phyloP scores from a whole-genome alignment of 805 yeast genomes.

The Huiozyma naganishii region DNA sequence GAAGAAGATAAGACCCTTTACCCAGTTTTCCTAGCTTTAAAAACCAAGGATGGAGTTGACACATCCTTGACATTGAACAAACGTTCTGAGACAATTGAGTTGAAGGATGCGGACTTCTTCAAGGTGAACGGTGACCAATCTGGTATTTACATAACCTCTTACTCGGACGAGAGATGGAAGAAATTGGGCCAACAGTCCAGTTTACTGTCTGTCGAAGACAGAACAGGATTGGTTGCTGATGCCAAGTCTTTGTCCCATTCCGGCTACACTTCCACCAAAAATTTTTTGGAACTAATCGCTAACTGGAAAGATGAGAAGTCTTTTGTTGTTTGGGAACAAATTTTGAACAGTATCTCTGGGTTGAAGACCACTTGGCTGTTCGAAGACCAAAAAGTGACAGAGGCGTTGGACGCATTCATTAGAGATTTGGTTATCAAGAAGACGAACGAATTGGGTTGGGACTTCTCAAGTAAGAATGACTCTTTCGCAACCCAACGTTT shows the following conservation, averaged over 20 bases:
- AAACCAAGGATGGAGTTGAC: slow-evolving; percentile 49
- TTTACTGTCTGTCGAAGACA: slow-evolving; percentile 60
- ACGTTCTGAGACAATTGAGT: slow-evolving; percentile 35
- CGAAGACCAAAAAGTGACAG: slow-evolving; percentile 36
- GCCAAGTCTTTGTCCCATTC: slow-evolving; percentile 60
- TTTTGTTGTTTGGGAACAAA: slow-evolving; percentile 59
- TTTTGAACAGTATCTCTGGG: slow-evolving; percentile 37
- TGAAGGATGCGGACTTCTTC: slow-evolving; percentile 37
- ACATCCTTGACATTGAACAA: slow-evolving; percentile 45
- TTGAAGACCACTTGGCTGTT: slow-evolving; percentile 46
- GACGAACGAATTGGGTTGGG: slow-evolving; percentile 52
- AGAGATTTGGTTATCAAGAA: slow-evolving; percentile 45
- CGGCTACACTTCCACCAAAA: slow-evolving; percentile 53
- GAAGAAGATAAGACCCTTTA: slow-evolving; percentile 61
- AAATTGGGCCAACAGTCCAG: slow-evolving; percentile 50
- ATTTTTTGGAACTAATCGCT: slow-evolving; percentile 46
- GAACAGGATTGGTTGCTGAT: slow-evolving; percentile 73
- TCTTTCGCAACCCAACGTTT: slow-evolving; percentile 53
- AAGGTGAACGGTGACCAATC: slow-evolving; percentile 65
- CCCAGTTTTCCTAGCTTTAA: slow-evolving; percentile 55
- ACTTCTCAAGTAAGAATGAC: slow-evolving; percentile 41
- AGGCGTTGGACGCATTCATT: slow-evolving; percentile 40
- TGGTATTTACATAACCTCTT: slow-evolving; percentile 66
- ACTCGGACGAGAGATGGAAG: slow-evolving; percentile 55
- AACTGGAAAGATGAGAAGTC: slow-evolving; percentile 51